Conservation (phyloP, 371 early-diverging fungal genomes). For the Mucor irregularis region DNA sequence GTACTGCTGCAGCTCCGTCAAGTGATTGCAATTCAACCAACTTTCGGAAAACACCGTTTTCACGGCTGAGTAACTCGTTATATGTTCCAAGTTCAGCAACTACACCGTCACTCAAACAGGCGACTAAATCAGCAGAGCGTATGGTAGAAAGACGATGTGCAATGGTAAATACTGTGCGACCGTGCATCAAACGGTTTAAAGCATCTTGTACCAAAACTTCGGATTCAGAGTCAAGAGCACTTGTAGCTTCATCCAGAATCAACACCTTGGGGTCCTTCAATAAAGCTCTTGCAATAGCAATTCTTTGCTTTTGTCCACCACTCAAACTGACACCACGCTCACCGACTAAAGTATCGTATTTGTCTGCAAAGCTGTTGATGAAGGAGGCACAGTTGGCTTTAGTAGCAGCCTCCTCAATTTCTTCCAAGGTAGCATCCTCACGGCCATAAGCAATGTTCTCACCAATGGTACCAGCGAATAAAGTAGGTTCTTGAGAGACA, state of each 20-base stretch:
- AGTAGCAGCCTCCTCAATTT: slow-evolving; percentile 59
- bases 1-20: slow-evolving; percentile 6
- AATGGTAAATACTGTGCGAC: slow-evolving; percentile 68
- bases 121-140: slow-evolving; percentile 64
- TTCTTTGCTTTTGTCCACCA: slow-evolving; percentile 84
- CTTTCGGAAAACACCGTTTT: slow-evolving; percentile 55
- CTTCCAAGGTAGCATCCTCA: slow-evolving; percentile 55
- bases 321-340: slow-evolving; percentile 71
- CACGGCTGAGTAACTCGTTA: slow-evolving; percentile 49
- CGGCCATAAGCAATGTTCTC: slow-evolving; percentile 79
- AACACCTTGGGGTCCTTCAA: slow-evolving; percentile 72
- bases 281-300: slow-evolving; percentile 78
- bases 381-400: slow-evolving; percentile 70
- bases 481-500: slow-evolving; percentile 81
- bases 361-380: slow-evolving; percentile 62
- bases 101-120: slow-evolving; percentile 62
- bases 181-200: slow-evolving; percentile 55
- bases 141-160: slow-evolving; percentile 76
- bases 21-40: slow-evolving; percentile 48
- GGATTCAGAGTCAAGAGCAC: slow-evolving; percentile 73
- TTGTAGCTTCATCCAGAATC: slow-evolving; percentile 89
- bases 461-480: slow-evolving; percentile 80
- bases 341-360: slow-evolving; percentile 71
- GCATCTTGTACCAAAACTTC: slow-evolving; percentile 66
- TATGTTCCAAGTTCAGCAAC: slow-evolving; percentile 65